Percentiles rank a stretch among this genome's conserved stretches.
Evolutionary conservation across 2,329 filamentous ascomycete species (phyloP).

Genomic region (Neoarthrinium moseri): DNA sequence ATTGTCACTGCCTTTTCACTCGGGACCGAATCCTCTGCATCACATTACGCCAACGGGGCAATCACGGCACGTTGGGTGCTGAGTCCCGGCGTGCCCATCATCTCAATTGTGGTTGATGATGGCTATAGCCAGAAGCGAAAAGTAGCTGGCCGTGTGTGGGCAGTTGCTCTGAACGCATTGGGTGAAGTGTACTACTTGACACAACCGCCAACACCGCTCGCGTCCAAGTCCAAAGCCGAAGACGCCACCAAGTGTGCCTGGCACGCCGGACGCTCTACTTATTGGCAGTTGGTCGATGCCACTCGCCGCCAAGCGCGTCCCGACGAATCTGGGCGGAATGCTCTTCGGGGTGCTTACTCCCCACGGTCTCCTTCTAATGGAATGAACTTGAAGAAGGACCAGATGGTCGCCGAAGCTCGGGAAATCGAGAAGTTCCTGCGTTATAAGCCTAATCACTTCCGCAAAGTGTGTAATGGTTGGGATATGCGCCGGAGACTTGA

Average conservation of each 20-base stretch:
- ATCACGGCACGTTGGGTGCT: constrained; percentile 87
- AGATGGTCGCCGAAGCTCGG: constrained; percentile 72
- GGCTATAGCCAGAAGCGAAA: constrained; percentile 72
- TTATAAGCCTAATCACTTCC: constrained; percentile 75
- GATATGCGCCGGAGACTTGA: constrained; percentile 85
- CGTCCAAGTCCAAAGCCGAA: constrained; percentile 47
- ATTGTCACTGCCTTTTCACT: constrained; percentile 81
- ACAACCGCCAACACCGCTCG: constrained; percentile 61
- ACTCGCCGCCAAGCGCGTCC: constrained; percentile 71
- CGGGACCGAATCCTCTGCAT: constrained; percentile 56
- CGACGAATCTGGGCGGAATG: constrained; percentile 70
- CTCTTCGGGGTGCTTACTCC: constrained; percentile 72
- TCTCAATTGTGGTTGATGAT: constrained; percentile 81
- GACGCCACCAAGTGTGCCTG: constrained; percentile 69
- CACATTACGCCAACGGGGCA: constrained; percentile 69
- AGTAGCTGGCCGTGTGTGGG: constrained; percentile 74
- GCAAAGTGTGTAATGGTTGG: constrained; percentile 78
- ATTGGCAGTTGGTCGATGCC: constrained; percentile 78
- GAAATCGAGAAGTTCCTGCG: constrained; percentile 78
- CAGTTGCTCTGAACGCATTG: constrained; percentile 88
- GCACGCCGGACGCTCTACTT: constrained; percentile 73
- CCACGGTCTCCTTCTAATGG: constrained; percentile 74
- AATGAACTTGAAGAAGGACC: constrained; percentile 68
- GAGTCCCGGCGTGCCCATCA: constrained; percentile 88
- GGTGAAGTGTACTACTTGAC: constrained; percentile 88